A percentile compares a stretch with the other conserved stretches of the same genome.
Conservation (phyloP, 192 early-diverging fungal species). For the Coemansia sp. region DNA sequence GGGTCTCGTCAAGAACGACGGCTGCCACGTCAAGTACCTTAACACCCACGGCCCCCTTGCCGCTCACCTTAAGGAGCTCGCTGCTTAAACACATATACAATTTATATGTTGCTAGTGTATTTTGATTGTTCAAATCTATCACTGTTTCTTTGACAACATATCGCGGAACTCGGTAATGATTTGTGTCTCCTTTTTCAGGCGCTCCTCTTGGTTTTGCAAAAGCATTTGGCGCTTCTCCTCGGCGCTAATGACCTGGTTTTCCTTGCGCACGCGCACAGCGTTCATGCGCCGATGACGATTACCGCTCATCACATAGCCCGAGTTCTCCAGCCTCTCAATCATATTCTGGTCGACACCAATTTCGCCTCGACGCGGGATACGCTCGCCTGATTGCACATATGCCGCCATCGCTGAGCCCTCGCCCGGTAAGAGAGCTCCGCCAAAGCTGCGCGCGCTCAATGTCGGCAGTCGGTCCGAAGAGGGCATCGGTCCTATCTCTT, state of each 20-base stretch:
- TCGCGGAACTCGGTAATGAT: slow-evolving; percentile 92
- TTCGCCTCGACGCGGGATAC: slow-evolving; percentile 97
- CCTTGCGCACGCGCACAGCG: slow-evolving; percentile 93
- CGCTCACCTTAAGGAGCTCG: slow-evolving; percentile 47
- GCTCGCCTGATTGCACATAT: slow-evolving; percentile 88
- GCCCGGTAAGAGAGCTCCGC: slow-evolving; percentile 79
- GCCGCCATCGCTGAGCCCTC: slow-evolving; percentile 91
- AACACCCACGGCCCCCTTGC: slow-evolving; percentile 77
- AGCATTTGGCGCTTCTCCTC: slow-evolving; percentile 91
- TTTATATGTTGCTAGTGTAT: background rate
- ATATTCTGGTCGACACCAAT: slow-evolving; percentile 85
- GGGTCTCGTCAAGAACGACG: slow-evolving; percentile 86
- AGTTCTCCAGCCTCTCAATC: slow-evolving; percentile 81
- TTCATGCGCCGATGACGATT: slow-evolving; percentile 93
- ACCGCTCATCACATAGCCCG: slow-evolving; percentile 97
- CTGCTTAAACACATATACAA: background rate
- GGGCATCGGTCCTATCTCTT: slow-evolving; percentile 29
- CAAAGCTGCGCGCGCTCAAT: slow-evolving; percentile 57
- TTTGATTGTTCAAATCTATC: slow-evolving; percentile 3
- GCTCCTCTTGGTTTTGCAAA: slow-evolving; percentile 87
- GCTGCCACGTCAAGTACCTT: slow-evolving; percentile 95
- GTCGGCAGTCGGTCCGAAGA: background rate
- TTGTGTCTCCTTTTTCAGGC: slow-evolving; percentile 84
- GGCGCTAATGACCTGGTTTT: slow-evolving; percentile 94
- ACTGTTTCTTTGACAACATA: slow-evolving; percentile 62